phyloP scores from a whole-genome alignment of 805 yeast genomes.

The Yarrowia deformans region DNA sequence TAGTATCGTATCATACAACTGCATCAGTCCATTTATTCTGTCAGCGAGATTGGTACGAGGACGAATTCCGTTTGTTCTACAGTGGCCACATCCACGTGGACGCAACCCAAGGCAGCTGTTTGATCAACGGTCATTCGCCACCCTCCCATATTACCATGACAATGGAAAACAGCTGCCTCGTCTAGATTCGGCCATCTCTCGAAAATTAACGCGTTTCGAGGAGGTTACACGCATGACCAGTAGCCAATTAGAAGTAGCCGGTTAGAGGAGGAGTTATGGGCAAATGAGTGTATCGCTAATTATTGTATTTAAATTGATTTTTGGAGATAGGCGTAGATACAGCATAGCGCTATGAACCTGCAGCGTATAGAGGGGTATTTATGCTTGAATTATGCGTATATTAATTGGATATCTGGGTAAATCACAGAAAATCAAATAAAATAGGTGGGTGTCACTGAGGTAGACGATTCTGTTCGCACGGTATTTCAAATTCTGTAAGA shows the following conservation, averaged over 20 bases:
- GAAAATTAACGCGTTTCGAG: conserved; percentile 7
- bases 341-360: not conserved
- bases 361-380: not conserved
- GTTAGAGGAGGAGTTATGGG: not conserved
- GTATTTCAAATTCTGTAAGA: too few species aligned
- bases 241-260: not conserved
- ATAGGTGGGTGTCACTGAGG: not conserved
- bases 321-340: not conserved
- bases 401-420: too few species aligned
- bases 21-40: too few species aligned
- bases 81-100: too few species aligned
- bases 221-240: not conserved
- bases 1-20: too few species aligned
- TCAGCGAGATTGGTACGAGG: too few species aligned
- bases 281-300: not conserved
- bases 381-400: not conserved
- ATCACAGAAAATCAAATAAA: not conserved
- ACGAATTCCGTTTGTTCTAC: too few species aligned
- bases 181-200: not conserved
- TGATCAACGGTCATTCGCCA: not conserved
- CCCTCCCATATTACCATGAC: not conserved
- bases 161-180: not conserved
- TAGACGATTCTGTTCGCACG: not conserved
- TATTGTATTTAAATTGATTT: too few species aligned
- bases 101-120: too few species aligned